Evolutionary conservation across 495 filamentous ascomycete genomes (phyloP).

Genomic region (Aspergillus bridgeri): DNA sequence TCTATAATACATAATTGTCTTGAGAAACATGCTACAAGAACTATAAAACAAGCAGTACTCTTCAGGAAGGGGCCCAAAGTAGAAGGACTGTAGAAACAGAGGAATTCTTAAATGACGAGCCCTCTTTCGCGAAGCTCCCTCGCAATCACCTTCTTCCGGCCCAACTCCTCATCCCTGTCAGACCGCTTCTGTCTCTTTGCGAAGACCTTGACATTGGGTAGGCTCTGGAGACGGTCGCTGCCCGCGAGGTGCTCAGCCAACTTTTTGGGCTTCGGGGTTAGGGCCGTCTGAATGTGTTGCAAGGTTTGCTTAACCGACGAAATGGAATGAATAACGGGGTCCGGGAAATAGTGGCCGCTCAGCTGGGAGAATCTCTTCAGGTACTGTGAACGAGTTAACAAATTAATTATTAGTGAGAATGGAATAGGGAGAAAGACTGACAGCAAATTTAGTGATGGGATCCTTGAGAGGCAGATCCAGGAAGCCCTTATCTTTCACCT

Average conservation of each 20-base stretch:
- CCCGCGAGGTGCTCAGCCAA: slow-evolving; percentile 37
- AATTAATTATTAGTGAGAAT: not conserved
- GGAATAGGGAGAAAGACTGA: slow-evolving; percentile 40
- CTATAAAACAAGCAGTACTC: slow-evolving; percentile 3
- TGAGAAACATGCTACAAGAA: slow-evolving; percentile 21
- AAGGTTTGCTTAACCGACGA: slow-evolving; percentile 55
- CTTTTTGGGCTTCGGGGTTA: slow-evolving; percentile 58
- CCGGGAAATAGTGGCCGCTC: slow-evolving; percentile 68
- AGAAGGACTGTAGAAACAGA: no score
- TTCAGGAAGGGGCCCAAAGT: not conserved
- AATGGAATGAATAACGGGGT: slow-evolving; percentile 55
- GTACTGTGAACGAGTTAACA: slow-evolving; percentile 47
- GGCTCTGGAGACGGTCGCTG: slow-evolving; percentile 36
- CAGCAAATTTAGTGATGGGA: slow-evolving; percentile 65
- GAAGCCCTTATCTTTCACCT: slow-evolving; percentile 22
- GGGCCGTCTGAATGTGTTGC: slow-evolving; percentile 38
- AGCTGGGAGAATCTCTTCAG: slow-evolving; percentile 75
- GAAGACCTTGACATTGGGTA: slow-evolving; percentile 70
- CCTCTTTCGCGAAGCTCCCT: slow-evolving; percentile 63
- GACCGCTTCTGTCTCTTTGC: slow-evolving; percentile 57
- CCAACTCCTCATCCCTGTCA: slow-evolving; percentile 70
- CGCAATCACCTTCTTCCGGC: slow-evolving; percentile 82
- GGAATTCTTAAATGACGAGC: slow-evolving; percentile 32
- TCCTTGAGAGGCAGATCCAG: slow-evolving; percentile 51
- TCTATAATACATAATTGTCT: slow-evolving; percentile 23